Evolutionary conservation across 805 yeast genomes (phyloP), one percentile per base, ranked within the genome.

Genomic region (Wickerhamomyces ciferrii): DNA sequence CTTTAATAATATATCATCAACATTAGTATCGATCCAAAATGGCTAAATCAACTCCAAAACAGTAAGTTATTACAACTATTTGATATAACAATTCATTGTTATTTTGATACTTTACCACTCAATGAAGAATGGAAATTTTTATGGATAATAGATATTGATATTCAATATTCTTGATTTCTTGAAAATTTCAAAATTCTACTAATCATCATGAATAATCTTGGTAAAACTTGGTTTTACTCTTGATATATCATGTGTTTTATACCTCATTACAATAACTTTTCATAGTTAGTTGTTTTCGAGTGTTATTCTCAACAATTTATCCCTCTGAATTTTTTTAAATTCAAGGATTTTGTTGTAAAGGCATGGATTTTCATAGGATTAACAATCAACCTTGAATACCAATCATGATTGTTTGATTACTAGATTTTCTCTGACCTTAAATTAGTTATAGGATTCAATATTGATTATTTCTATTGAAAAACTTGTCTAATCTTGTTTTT

Each of bases 21-120:
- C 32, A 32, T 36, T 31, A 21, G 20, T 20, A 34, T 43, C 21
- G 40, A 39, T 38, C 47, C 45, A 52, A 34, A 55, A 58, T 56
- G 61, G 62, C 63, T 50, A 58, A 55, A 52, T 34, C 55, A 44
- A 59, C 63, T 43, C 61, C 63, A 58, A 59, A 59, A 55, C 61
- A 59, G 63, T 59, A 55, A 39, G 63, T 59, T 42, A 9, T 18
- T 2, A 18, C 11, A 35, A 5, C 8, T n/a, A 23, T 25, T 2
- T 13, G 15, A 18, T 11, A 39, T 21, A 23, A 23, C 43, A 38
- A 13, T 13, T 29, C 15, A 17, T 24, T 17, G 21, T 41, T 31
- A 23, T 29, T 20, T 18, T n/a, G 13, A 14, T 31, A 11, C 23
- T 4, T 2, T 21, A 35, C 17, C 35, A 39, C 18, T 36, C 21